These are phyloP conservation scores for Gossypium raimondii DNA, from an alignment of 345 rosid species.

Conservation along the genomic window DNA sequence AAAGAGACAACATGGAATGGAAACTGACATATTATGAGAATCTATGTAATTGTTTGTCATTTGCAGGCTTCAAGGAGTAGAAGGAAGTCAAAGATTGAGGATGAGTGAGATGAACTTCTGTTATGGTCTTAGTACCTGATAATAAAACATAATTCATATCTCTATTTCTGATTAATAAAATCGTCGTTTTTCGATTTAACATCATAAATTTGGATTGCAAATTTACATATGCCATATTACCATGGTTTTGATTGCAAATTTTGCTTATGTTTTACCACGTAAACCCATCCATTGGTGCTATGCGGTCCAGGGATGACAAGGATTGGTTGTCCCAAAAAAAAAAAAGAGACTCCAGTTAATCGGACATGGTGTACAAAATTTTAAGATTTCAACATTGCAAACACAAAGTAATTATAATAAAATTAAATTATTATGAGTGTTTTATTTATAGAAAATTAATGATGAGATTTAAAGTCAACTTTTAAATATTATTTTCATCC, in stretches of 20 bases:
- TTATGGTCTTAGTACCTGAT: slow-evolving; percentile 16
- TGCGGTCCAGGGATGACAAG: not conserved
- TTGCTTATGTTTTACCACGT: not conserved
- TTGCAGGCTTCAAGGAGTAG: slow-evolving; percentile 2
- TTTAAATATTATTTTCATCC: no score
- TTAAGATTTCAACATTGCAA: no score
- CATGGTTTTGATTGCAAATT: not conserved
- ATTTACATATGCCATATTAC: not conserved
- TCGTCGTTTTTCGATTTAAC: not conserved
- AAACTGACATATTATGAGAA: not conserved
- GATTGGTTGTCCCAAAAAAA: not conserved
- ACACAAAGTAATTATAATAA: no score
- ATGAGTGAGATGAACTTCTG: slow-evolving; percentile 18
- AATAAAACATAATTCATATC: slow-evolving; percentile 10
- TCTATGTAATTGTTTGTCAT: not conserved
- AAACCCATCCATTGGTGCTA: not conserved
- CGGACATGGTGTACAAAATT: no score
- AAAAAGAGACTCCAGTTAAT: no score
- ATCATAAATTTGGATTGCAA: not conserved
- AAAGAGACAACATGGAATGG: not conserved
- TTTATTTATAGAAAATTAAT: no score
- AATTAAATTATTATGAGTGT: no score
- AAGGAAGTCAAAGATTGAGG: slow-evolving; percentile 3
- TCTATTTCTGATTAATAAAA: not conserved
- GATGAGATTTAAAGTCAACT: no score